Percentiles rank a stretch among this genome's conserved stretches.
Evolutionary conservation across 768 basidiomycete genomes (phyloP).

Genomic region (Sporobolomyces roseus): DNA sequence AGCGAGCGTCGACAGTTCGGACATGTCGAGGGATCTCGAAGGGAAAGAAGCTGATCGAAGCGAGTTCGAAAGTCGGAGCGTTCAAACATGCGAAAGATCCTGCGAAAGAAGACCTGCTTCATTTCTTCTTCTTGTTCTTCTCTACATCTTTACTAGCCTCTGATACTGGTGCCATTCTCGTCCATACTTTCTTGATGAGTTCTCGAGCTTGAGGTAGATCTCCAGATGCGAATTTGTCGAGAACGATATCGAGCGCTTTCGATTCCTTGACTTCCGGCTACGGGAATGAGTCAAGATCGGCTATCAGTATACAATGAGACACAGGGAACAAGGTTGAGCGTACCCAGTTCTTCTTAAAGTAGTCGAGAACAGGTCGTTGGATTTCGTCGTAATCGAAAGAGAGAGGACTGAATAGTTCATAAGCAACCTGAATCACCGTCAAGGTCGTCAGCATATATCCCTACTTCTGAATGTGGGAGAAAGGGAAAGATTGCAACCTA

Average conservation of each 20-base stretch:
- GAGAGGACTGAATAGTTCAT: too few relatives aligned
- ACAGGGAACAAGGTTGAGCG: neutral
- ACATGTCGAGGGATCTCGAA: too few relatives aligned
- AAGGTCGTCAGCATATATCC: too few relatives aligned
- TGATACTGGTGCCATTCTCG: too few relatives aligned
- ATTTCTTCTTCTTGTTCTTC: too few relatives aligned
- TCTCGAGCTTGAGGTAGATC: neutral
- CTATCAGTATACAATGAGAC: neutral
- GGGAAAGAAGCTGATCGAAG: too few relatives aligned
- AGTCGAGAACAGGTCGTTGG: neutral
- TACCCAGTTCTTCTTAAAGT: conserved; percentile 6
- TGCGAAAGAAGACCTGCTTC: too few relatives aligned
- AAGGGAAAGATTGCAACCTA: neutral
- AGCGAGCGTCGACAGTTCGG: too few relatives aligned
- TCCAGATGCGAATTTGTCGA: neutral
- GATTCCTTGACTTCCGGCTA: neutral
- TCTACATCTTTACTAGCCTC: too few relatives aligned
- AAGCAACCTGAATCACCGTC: neutral
- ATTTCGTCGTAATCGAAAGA: conserved; percentile 2
- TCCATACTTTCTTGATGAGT: neutral
- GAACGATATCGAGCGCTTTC: neutral
- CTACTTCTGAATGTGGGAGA: too few relatives aligned
- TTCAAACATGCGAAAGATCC: too few relatives aligned
- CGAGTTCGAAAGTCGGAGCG: too few relatives aligned
- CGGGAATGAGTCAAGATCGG: neutral